phyloP scores from a whole-genome alignment of 345 rosid species.

The Anastatica hierochuntica region DNA sequence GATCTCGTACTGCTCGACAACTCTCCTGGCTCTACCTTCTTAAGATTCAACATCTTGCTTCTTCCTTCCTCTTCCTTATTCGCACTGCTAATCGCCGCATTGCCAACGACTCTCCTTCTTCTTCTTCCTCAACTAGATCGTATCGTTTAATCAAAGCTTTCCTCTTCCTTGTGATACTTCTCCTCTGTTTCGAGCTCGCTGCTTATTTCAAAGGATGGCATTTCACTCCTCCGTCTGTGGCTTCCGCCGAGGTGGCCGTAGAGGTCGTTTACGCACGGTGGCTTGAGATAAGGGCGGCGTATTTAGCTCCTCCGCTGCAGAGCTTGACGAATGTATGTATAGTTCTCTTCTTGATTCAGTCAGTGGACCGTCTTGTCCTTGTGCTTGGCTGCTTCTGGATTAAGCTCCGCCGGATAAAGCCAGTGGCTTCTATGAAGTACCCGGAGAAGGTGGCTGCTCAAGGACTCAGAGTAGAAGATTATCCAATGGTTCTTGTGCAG shows the following conservation, averaged over 20 bases:
- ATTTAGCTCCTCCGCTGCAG: slow-evolving; percentile 77
- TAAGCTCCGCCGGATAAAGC: slow-evolving; percentile 53
- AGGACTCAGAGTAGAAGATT: slow-evolving; percentile 22
- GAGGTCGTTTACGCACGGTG: slow-evolving; percentile 57
- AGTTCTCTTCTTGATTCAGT: slow-evolving; percentile 68
- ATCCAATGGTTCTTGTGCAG: slow-evolving; percentile 88
- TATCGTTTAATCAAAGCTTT: slow-evolving; percentile 62
- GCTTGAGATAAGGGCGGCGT: slow-evolving; percentile 59
- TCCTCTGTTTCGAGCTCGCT: slow-evolving; percentile 55
- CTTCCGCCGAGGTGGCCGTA: slow-evolving; percentile 44
- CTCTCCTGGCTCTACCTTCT: slow-evolving; percentile 57
- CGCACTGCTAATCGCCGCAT: slow-evolving; percentile 78
- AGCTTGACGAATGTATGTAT: slow-evolving; percentile 63
- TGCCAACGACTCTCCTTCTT: slow-evolving; percentile 26
- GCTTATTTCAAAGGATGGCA: slow-evolving; percentile 94
- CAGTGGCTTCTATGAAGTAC: slow-evolving; percentile 38
- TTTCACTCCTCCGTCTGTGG: slow-evolving; percentile 69
- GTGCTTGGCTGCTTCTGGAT: slow-evolving; percentile 79
- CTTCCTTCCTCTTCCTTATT: slow-evolving; percentile 43
- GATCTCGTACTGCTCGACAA: slow-evolving; percentile 66
- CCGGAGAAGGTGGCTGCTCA: neutral
- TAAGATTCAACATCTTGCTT: slow-evolving; percentile 52
- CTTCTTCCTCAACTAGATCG: slow-evolving; percentile 39
- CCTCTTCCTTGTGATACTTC: slow-evolving; percentile 49
- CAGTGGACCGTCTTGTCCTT: slow-evolving; percentile 62